phyloP scores from a whole-genome alignment of 2,329 filamentous ascomycete genomes.

The Neospermospora avenae region DNA sequence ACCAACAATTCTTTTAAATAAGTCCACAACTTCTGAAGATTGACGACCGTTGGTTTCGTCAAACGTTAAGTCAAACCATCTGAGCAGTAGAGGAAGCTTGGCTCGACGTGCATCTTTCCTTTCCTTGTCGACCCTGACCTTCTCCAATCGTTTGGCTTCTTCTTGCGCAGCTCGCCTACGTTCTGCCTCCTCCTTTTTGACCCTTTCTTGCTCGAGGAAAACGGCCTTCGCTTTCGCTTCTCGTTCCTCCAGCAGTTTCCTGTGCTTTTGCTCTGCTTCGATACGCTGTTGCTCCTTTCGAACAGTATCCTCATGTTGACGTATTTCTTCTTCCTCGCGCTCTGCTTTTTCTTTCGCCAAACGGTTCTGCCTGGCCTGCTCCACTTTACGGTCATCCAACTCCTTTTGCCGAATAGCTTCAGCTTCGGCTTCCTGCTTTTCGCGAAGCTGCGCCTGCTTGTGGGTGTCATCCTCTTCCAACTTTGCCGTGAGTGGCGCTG shows the following conservation, averaged over 20 bases:
- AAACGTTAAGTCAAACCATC: conserved; percentile 59
- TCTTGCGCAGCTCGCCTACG: conserved; percentile 29
- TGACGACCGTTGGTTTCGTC: conserved; percentile 51
- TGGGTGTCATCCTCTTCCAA: conserved; percentile 37
- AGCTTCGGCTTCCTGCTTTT: conserved; percentile 12
- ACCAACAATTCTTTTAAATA: conserved; percentile 56
- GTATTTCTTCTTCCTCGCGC: conserved; percentile 38
- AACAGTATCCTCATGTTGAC: conserved; percentile 29
- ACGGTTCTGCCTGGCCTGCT: conserved; percentile 27
- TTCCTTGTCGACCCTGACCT: conserved; percentile 47
- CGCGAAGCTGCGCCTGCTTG: conserved; percentile 13
- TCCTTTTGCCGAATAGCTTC: conserved; percentile 20
- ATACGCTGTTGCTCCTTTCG: conserved; percentile 26
- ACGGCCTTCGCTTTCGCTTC: conserved; percentile 24
- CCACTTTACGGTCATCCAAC: conserved; percentile 35
- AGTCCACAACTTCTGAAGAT: conserved; percentile 46
- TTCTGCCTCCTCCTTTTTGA: conserved; percentile 39
- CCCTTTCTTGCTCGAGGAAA: conserved; percentile 34
- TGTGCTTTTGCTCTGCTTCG: conserved; percentile 27
- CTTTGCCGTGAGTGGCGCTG: conserved; percentile 38
- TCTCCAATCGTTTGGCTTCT: conserved; percentile 48
- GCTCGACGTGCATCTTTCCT: conserved; percentile 52
- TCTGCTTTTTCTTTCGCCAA: conserved; percentile 28
- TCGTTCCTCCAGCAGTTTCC: conserved; percentile 33
- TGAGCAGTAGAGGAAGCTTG: conserved; percentile 57